Conservation (phyloP, 306 rosid genomes). For the Glycine soja region DNA sequence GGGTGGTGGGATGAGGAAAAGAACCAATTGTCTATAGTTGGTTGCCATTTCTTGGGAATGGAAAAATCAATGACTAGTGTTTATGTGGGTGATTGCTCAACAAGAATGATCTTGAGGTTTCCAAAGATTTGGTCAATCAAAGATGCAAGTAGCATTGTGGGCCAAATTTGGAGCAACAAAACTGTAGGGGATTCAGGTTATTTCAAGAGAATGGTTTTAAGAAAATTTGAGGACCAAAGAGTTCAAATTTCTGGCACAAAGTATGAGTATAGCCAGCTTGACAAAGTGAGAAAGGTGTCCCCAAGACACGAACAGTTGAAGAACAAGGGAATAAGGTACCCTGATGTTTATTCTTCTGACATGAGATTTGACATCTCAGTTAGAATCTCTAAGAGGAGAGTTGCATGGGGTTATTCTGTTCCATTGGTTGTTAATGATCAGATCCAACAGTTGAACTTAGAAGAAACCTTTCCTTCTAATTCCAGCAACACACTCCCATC, state of each 20-base stretch:
- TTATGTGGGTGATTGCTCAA: conserved; percentile 63
- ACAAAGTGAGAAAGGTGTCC: conserved; percentile 43
- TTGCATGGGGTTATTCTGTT: conserved; percentile 38
- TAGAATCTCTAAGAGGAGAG: background rate
- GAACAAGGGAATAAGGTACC: background rate
- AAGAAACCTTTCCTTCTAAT: background rate
- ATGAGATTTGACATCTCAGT: conserved; percentile 50
- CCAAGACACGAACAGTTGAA: conserved; percentile 16
- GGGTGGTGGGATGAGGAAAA: conserved; percentile 60
- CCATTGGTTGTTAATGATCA: conserved; percentile 46
- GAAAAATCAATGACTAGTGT: conserved; percentile 44
- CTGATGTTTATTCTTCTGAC: conserved; percentile 32
- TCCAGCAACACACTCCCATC: background rate
- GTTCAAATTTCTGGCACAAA: conserved; percentile 6
- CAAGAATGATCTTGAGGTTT: conserved; percentile 49
- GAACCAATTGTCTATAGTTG: conserved; percentile 46
- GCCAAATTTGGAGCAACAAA: conserved; percentile 36
- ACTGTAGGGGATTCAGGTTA: conserved; percentile 28
- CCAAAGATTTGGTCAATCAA: conserved; percentile 55
- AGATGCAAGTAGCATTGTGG: conserved; percentile 15
- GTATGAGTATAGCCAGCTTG: conserved; percentile 44
- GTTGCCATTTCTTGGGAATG: conserved; percentile 49
- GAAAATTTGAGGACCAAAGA: background rate
- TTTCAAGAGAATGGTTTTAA: conserved; percentile 45
- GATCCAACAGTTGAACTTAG: background rate